A percentile compares a stretch with the other conserved stretches of the same genome.
phyloP scores from a whole-genome alignment of 169 alveolate genomes.

The Eimeria necatrix region DNA sequence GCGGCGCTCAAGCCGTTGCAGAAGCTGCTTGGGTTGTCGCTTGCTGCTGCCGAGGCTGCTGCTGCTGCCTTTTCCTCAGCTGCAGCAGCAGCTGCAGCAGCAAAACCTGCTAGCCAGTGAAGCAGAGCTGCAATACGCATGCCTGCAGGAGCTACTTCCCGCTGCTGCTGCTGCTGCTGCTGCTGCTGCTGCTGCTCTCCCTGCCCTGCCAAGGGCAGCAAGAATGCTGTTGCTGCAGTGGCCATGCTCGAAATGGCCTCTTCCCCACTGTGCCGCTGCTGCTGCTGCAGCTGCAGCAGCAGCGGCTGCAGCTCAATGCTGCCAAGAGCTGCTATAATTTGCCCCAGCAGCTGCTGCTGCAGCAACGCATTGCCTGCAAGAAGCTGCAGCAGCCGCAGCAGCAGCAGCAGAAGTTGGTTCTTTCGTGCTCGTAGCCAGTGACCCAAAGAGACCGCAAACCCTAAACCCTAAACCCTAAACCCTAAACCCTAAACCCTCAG shows the following conservation, averaged over 20 bases:
- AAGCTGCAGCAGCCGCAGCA: conserved; percentile 23
- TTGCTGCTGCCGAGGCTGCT: conserved; percentile 27
- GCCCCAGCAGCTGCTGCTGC: conserved; percentile 64
- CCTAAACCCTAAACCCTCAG: not conserved
- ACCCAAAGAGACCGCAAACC: conserved; percentile 3
- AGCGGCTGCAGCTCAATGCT: conserved; percentile 31
- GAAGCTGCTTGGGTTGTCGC: not conserved
- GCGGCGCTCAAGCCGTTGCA: not conserved
- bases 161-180: conserved; percentile 66
- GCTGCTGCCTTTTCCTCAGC: conserved; percentile 26
- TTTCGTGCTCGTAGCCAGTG: too few species aligned
- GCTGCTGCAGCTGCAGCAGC: conserved; percentile 50
- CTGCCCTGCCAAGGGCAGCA: not conserved
- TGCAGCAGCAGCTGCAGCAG: conserved; percentile 48
- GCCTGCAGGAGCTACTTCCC: conserved; percentile 30
- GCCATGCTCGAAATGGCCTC: not conserved
- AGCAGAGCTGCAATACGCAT: conserved; percentile 30
- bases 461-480: conserved; percentile 21
- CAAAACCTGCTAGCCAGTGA: conserved; percentile 50
- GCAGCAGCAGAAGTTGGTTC: conserved; percentile 42
- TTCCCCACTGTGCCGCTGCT: conserved; percentile 9
- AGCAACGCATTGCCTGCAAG: conserved; percentile 45
- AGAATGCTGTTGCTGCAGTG: not conserved
- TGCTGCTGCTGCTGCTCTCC: conserved; percentile 30
- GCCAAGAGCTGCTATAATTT: not conserved